Evolutionary conservation across 371 early-diverging fungal species (phyloP).

Genomic region (Lichtheimia hyalospora): DNA sequence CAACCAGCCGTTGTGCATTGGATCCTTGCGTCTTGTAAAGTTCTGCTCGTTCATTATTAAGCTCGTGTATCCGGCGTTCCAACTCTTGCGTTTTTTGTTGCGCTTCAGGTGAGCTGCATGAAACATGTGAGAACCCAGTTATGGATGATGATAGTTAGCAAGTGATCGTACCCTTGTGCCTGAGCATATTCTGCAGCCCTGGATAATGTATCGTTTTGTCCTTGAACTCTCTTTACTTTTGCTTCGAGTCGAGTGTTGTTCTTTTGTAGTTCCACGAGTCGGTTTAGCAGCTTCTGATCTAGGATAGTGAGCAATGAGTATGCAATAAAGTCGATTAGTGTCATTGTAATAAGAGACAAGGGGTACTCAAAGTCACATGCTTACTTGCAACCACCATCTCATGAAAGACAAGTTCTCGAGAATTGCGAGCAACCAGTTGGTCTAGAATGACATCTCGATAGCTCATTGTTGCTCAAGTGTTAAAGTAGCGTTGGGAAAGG

Average conservation of each 20-base stretch:
- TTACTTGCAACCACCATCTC: constrained; percentile 29
- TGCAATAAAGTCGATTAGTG: not conserved
- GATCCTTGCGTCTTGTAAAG: constrained; percentile 89
- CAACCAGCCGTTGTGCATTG: constrained; percentile 89
- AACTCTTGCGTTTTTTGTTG: constrained; percentile 72
- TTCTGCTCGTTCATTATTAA: constrained; percentile 88
- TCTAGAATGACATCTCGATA: constrained; percentile 8
- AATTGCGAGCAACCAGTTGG: constrained; percentile 19
- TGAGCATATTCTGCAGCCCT: constrained; percentile 5
- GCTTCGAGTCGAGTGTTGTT: constrained; percentile 17
- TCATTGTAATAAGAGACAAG: not conserved
- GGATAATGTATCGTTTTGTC: constrained; percentile 6
- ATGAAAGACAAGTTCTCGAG: constrained; percentile 24
- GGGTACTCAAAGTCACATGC: not conserved
- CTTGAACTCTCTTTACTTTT: not conserved
- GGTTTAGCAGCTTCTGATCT: constrained; percentile 33
- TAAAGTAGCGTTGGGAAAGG: no score
- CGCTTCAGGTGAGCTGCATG: constrained; percentile 28
- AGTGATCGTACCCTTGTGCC: constrained; percentile 10
- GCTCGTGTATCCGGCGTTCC: constrained; percentile 67
- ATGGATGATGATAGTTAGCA: not conserved
- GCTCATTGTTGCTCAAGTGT: not conserved
- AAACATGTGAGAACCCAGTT: not conserved
- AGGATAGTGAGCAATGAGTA: not conserved
- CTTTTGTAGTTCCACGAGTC: constrained; percentile 24